These are phyloP conservation scores for Bondarzewia mesenterica DNA, from an alignment of 1,284 basidiomycete genomes.

Conservation along the genomic window DNA sequence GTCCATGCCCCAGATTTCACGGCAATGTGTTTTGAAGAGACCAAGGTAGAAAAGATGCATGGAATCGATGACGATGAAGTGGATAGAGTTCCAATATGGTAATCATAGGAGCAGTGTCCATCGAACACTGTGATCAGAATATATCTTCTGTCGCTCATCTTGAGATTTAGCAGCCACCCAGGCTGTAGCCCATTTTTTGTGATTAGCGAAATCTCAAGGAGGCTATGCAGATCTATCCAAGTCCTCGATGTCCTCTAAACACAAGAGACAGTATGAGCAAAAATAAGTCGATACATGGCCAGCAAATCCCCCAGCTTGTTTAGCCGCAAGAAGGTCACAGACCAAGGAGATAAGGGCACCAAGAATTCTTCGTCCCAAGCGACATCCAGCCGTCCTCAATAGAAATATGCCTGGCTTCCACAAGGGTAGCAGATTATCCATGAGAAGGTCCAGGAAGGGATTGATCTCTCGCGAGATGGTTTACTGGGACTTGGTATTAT, in stretches of 20 bases:
- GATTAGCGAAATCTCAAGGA: conserved; percentile 8
- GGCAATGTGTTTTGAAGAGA: conserved; percentile 17
- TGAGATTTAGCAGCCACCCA: conserved; percentile 17
- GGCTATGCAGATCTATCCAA: conserved; percentile 12
- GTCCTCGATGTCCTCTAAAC: conserved; percentile 8
- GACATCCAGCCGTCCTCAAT: no score
- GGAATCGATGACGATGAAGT: conserved; percentile 19
- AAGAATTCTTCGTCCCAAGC: no score
- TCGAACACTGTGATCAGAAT: conserved; percentile 19
- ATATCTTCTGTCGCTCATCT: conserved; percentile 12
- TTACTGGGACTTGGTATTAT: conserved; percentile 29
- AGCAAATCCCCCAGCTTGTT: no score
- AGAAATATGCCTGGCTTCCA: no score
- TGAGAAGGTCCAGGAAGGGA: no score
- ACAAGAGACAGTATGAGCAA: conserved; percentile 14
- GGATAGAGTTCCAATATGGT: conserved; percentile 26
- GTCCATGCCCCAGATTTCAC: conserved; percentile 15
- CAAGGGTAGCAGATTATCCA: no score
- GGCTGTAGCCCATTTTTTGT: conserved; percentile 11
- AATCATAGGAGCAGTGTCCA: conserved; percentile 21
- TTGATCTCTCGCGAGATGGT: no score
- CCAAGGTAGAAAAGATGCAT: conserved; percentile 26
- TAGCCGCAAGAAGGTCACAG: no score
- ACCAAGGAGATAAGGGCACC: no score
- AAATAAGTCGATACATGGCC: no score